Percentiles rank a stretch among this genome's conserved stretches.
phyloP scores from a whole-genome alignment of 495 filamentous ascomycete genomes.

The Penicillium pulvis region DNA sequence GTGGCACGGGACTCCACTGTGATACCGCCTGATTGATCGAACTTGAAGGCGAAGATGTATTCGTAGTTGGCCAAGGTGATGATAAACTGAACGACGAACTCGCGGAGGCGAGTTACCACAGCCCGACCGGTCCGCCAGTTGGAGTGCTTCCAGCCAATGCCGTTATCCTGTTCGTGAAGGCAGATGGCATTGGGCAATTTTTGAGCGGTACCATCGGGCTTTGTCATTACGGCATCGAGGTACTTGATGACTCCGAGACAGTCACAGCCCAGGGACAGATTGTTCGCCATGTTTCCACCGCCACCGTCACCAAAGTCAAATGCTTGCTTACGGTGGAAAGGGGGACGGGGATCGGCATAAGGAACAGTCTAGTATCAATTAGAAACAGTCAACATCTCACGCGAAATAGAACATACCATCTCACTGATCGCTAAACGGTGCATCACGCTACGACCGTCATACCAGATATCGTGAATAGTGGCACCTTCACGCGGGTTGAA shows the following conservation, averaged over 20 bases:
- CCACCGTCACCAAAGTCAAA: constrained; percentile 75
- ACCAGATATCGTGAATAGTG: constrained; percentile 69
- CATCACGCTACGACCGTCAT: constrained; percentile 72
- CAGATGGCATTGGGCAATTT: constrained; percentile 66
- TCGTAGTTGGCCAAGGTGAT: constrained; percentile 85
- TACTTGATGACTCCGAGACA: constrained; percentile 72
- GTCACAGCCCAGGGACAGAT: constrained; percentile 69
- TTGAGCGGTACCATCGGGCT: constrained; percentile 54
- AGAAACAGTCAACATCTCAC: background rate
- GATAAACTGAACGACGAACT: constrained; percentile 73
- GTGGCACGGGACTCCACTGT: constrained; percentile 84
- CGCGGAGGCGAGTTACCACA: constrained; percentile 61
- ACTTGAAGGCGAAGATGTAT: constrained; percentile 85
- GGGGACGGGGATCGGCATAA: constrained; percentile 63
- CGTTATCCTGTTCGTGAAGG: constrained; percentile 71
- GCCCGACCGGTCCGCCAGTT: constrained; percentile 70
- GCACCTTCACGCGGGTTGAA: constrained; percentile 72
- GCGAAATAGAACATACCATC: constrained; percentile 48
- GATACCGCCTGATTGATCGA: constrained; percentile 83
- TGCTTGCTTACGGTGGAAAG: constrained; percentile 70
- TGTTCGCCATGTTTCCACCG: constrained; percentile 69
- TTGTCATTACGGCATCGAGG: constrained; percentile 60
- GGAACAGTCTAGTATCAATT: constrained; percentile 57
- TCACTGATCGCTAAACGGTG: constrained; percentile 73
- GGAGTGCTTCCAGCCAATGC: constrained; percentile 72